Percentiles rank a stretch among this genome's conserved stretches.
phyloP scores from a whole-genome alignment of 148 eudicot genomes.

The Silene uniflora region DNA sequence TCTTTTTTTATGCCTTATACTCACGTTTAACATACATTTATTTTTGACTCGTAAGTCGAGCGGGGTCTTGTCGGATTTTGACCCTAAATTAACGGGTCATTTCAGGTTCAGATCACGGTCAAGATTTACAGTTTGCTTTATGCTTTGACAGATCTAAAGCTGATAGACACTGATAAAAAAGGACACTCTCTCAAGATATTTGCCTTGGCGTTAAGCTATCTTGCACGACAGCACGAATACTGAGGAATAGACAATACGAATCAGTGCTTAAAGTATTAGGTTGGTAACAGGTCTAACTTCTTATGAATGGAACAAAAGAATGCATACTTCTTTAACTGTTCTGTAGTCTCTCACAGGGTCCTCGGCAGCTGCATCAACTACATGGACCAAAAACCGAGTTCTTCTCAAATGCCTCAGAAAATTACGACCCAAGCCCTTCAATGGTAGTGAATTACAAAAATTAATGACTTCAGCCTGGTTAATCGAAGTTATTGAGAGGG shows the following conservation, averaged over 20 bases:
- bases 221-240: not conserved
- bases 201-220: not conserved
- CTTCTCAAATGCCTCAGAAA: slow-evolving; percentile 91
- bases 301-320: not conserved
- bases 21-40: too few relatives aligned
- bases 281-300: not conserved
- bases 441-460: slow-evolving; percentile 13
- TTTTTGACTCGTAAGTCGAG: too few relatives aligned
- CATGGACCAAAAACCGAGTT: slow-evolving; percentile 87
- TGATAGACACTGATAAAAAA: not conserved
- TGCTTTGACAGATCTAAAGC: not conserved
- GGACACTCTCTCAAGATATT: not conserved
- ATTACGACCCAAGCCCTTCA: slow-evolving; percentile 96
- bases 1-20: too few relatives aligned
- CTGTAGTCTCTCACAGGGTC: slow-evolving; percentile 83
- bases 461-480: slow-evolving; percentile 9
- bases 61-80: too few relatives aligned
- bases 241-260: not conserved
- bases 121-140: too few relatives aligned
- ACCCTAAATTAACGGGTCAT: too few relatives aligned
- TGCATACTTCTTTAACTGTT: slow-evolving; percentile 84
- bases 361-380: slow-evolving; percentile 84
- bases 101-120: too few relatives aligned
- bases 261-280: not conserved
- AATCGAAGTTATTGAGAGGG: not conserved